Evolutionary conservation across 371 early-diverging fungal species (phyloP), one percentile per base, ranked within the genome.

Genomic region (Saksenaea vasiformis): DNA sequence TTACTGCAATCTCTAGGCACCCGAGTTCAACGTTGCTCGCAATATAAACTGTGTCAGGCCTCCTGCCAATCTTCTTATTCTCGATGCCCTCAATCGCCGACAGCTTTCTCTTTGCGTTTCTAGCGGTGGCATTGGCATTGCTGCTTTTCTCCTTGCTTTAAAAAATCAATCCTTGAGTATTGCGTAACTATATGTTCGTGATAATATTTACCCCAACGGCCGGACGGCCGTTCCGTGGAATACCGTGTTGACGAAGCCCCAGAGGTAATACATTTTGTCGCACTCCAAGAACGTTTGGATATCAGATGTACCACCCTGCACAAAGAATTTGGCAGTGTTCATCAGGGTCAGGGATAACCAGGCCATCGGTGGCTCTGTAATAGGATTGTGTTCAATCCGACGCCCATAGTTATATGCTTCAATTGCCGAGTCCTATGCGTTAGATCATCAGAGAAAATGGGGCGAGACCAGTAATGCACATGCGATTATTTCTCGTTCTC

Each of bases 61-160:
- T 55, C 1, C 60, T 17, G 22, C 62, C 62, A 37, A 63, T 61
- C 28, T 62, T 67, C 14, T 28, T 43, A 17, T 53, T 56, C 7
- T 28, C 37, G 19, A 58, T 35, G 4, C n/a, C 55, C 17, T 58
- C 63, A 22, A 67, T 35, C 8, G 67, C 67, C 1, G 67, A 62
- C 3, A 62, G 15, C n/a, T 41, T 56, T 38, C 67, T 31, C 31
- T 67, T 67, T 9, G 15, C 13, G 31, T 67, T 62, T 11, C 1
- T 1, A 9, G 60, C 62, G 0, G 43, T 3, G 14, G 62, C 38
- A 39, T 67, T 67, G 1, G 67, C 62, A 1, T 17, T 17, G 44
- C 67, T 62, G 17, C 53, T 22, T 24, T 44, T 61, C 34, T 62
- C 58, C 13, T 67, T 67, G 35, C 67, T 67, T 56, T 24, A 61